Base-by-base conservation (phyloP, 139 green algal genomes). In the Trebouxia sp. region DNA sequence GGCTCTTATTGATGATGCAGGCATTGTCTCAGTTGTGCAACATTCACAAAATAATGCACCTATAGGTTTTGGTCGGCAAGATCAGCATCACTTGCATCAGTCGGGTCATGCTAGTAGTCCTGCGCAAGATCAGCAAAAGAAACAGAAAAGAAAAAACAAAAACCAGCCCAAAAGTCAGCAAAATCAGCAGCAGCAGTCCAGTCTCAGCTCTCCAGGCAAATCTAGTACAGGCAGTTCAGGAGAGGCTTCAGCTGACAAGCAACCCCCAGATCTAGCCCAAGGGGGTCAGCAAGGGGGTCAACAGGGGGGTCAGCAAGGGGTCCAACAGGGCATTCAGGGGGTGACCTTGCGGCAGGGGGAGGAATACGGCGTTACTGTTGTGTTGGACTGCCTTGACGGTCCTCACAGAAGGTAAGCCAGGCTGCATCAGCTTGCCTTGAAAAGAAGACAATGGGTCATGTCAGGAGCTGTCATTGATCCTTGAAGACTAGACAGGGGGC, bases 1-100 rank as follows among this genome's bases (percentile, higher is more conserved):
- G 62, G 62, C 62, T 35, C 62, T 72, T n/a, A 72, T 35, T 30
- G 62, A 72, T 43, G 62, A 72, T 30, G 62, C 32, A 26, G 62
- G 62, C 20, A 37, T 72, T 35, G 43, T 32, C 20, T 22, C 62
- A 72, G 32, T 66, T 66, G n/a, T n/a, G n/a, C n/a, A n/a, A n/a
- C n/a, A n/a, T n/a, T 45, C 62, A 30, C n/a, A 42, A 37, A 42
- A 3, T 26, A 1, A 30, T 14, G 32, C 32, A 9, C 17, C n/a
- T n/a, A n/a, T n/a, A n/a, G n/a, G n/a, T n/a, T n/a, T n/a, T n/a
- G n/a, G n/a, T n/a, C n/a, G n/a, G n/a, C n/a, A n/a, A n/a, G n/a
- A n/a, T n/a, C n/a, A n/a, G n/a, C n/a, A n/a, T n/a, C n/a, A n/a
- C n/a, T n/a, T n/a, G n/a, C n/a, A n/a, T n/a, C n/a, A n/a, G n/a